Conservation (phyloP, 208 protist genomes). For the Trypanosoma brucei region DNA sequence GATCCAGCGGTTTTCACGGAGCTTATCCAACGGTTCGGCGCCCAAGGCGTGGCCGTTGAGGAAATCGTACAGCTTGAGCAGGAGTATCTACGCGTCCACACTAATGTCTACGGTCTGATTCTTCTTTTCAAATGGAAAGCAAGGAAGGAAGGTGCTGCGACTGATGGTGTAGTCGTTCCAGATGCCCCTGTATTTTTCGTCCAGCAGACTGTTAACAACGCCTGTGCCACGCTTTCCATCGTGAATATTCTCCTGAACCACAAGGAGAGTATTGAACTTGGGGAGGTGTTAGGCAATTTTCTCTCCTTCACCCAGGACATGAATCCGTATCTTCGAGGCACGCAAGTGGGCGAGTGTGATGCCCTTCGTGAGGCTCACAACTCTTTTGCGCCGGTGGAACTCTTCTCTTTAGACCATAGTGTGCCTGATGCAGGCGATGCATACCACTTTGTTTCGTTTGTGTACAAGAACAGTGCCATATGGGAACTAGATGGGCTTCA, state of each 20-base stretch:
- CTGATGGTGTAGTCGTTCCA: conserved; percentile 27
- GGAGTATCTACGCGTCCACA: conserved; percentile 34
- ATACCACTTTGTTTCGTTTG: conserved; percentile 96
- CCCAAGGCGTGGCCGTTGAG: conserved; percentile 93
- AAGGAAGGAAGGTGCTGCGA: conserved; percentile 16
- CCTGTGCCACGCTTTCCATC: conserved; percentile 97
- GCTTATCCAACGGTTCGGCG: conserved; percentile 92
- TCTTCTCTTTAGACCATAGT: conserved; percentile 28
- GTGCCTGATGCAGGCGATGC: conserved; percentile 71
- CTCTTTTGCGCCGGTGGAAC: conserved; percentile 85
- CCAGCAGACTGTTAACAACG: conserved; percentile 94
- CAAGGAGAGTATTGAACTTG: conserved; percentile 81
- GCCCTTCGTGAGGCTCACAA: conserved; percentile 93
- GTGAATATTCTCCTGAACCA: conserved; percentile 96
- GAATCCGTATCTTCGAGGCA: conserved; percentile 65
- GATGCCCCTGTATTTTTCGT: conserved; percentile 93
- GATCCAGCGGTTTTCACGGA: conserved; percentile 97
- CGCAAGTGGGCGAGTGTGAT: conserved; percentile 74
- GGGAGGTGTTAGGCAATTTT: conserved; percentile 82
- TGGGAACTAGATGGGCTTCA: conserved; percentile 98
- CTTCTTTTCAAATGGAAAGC: conserved; percentile 96
- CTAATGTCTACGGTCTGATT: conserved; percentile 93
- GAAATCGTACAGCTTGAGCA: conserved; percentile 92
- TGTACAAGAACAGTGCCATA: conserved; percentile 89
- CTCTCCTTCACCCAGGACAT: conserved; percentile 64